Percentiles rank a stretch among this genome's conserved stretches.
Evolutionary conservation across 1,139 yeast genomes (phyloP).

Genomic region (Eremothecium cymbalariae): DNA sequence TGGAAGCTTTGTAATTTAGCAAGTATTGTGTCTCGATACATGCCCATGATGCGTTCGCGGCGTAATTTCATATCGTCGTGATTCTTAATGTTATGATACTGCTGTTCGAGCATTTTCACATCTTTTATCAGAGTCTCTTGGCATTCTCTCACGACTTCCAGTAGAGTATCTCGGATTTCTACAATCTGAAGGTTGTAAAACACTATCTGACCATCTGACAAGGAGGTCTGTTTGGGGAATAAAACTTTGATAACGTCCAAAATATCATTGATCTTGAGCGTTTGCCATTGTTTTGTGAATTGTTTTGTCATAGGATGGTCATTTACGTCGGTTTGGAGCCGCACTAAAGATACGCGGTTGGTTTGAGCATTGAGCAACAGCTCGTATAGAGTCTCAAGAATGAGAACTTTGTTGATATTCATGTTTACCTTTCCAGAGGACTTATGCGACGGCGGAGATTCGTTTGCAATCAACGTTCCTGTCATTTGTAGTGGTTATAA

Average conservation of each 20-base stretch:
- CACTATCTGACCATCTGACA: slow-evolving; percentile 28
- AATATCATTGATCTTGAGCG: slow-evolving; percentile 28
- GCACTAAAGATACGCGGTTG: slow-evolving; percentile 26
- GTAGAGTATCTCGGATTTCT: slow-evolving; percentile 20
- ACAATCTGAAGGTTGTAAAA: slow-evolving; percentile 26
- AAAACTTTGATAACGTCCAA: slow-evolving; percentile 23
- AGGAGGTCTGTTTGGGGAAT: slow-evolving; percentile 27
- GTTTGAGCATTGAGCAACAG: slow-evolving; percentile 21
- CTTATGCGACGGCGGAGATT: too few species aligned
- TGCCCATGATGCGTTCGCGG: slow-evolving; percentile 18
- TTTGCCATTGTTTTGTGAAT: slow-evolving; percentile 6
- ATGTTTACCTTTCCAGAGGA: slow-evolving; percentile 1
- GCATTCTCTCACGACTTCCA: slow-evolving; percentile 16
- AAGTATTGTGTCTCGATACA: slow-evolving; percentile 29
- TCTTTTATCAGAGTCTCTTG: slow-evolving; percentile 13
- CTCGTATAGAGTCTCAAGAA: slow-evolving; percentile 26
- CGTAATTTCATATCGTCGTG: slow-evolving; percentile 10
- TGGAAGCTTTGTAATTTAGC: slow-evolving; percentile 23
- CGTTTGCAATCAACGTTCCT: too few species aligned
- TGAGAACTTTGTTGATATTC: slow-evolving; percentile 23
- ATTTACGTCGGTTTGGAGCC: slow-evolving; percentile 29
- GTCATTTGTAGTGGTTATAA: too few species aligned
- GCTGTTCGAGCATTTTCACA: slow-evolving; percentile 16
- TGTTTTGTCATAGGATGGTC: slow-evolving; percentile 20
- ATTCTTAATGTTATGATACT: background rate